Evolutionary conservation across 75 land plant genomes (phyloP), one percentile per base, ranked within the genome.

Genomic region (Picea glauca): DNA sequence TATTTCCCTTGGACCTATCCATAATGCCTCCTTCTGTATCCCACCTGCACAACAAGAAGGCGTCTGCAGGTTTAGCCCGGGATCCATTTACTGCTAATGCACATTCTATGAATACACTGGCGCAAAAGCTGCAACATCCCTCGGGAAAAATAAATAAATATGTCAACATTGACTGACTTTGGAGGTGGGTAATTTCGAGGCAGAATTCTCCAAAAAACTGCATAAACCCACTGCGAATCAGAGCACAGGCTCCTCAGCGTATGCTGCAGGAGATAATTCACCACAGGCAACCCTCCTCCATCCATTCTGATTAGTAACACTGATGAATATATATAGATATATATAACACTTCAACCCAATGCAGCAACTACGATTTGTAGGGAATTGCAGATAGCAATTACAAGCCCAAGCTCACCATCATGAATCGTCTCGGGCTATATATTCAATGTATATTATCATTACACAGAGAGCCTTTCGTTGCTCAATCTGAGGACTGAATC

Each of bases 251-350:
- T 58, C 1, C 87, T 32, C 78, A 85, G 86, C 17, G 89, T 88
- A 50, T 90, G 90, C 73, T 91, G 96, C 76, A 91, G 66, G 60
- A 90, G 88, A 81, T 86, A 85, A 74, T 85, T 87, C 30, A 89
- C 78, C 81, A 87, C 78, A 20, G 89, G 91, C 82, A 84, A 73
- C 20, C 78, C 77, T 8, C 84, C 86, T 81, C 86, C 80, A 70
- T 87, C 88, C 88, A 87, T 87, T 72, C 56, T 43, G 74, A 70
- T 43, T 26, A 18, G 56, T 50, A 50, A 9, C 56, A n/a, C 74
- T 15, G 12, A 17, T 68, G 20, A 9, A 20, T 38, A 67, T 67
- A 35, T 32, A 3, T 38, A 67, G 38, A 35, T 32, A 3, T 13
- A 14, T 64, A 30, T 64, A 30, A 5, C 38, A 65, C 21, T 46